phyloP scores from a whole-genome alignment of 2,329 filamentous ascomycete genomes.

The Aspergillus flavus region DNA sequence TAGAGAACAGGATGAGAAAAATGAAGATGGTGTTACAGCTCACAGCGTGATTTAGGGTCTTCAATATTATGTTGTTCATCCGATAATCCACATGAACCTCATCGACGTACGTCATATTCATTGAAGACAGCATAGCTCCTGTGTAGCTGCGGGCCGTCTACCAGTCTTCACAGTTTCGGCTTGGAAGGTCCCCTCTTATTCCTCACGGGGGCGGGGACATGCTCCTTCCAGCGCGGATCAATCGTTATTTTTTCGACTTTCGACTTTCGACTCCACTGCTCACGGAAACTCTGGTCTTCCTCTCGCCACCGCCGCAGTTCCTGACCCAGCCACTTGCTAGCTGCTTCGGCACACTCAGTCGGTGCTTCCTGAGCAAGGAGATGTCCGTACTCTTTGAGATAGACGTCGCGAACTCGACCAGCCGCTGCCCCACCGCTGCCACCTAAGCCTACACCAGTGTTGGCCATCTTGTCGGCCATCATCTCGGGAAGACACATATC shows the following conservation, averaged over 20 bases:
- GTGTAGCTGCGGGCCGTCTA: background rate
- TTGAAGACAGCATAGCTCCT: background rate
- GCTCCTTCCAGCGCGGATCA: conserved; percentile 56
- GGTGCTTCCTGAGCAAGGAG: conserved; percentile 83
- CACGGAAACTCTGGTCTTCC: conserved; percentile 60
- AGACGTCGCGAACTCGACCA: conserved; percentile 68
- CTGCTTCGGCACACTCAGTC: conserved; percentile 63
- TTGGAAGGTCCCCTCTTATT: conserved; percentile 28
- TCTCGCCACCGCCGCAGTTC: conserved; percentile 61
- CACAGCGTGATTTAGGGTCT: conserved; percentile 1
- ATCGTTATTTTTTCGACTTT: conserved; percentile 59
- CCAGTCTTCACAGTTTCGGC: conserved; percentile 30
- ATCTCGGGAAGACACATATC: conserved; percentile 42
- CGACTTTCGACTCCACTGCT: conserved; percentile 55
- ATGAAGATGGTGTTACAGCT: conserved; percentile 14
- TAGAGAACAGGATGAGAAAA: conserved; percentile 15
- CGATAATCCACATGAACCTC: background rate
- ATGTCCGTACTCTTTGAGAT: conserved; percentile 70
- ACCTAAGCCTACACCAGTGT: conserved; percentile 42
- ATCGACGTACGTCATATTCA: background rate
- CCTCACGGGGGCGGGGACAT: conserved; percentile 36
- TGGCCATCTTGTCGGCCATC: conserved; percentile 46
- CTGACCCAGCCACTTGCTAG: conserved; percentile 59
- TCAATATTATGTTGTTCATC: background rate
- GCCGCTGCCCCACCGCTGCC: conserved; percentile 59